Percentiles rank a stretch among this genome's conserved stretches.
Evolutionary conservation across 768 basidiomycete genomes (phyloP).

Genomic region (Tulasnella sp.): DNA sequence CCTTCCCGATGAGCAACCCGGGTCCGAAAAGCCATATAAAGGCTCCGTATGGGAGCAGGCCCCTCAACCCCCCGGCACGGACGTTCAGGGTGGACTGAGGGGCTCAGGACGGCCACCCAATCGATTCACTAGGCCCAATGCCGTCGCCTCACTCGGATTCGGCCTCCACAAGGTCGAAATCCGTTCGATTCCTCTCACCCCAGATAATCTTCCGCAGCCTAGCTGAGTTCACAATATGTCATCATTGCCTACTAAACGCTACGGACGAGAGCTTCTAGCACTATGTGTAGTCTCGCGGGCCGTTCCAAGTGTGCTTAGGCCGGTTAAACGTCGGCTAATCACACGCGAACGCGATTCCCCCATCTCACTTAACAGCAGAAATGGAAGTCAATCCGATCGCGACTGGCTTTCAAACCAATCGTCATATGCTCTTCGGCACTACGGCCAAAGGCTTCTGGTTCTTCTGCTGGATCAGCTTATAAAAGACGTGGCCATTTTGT

Average conservation of each 20-base stretch:
- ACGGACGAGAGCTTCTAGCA: background rate
- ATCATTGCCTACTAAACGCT: background rate
- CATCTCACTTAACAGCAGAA: background rate
- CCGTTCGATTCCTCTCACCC: background rate
- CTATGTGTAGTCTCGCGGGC: background rate
- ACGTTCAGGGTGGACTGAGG: no score
- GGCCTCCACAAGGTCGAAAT: no score
- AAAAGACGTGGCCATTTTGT: slow-evolving; percentile 5
- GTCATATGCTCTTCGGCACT: background rate
- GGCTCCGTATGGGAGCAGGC: background rate
- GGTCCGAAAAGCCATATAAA: background rate
- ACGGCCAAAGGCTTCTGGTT: background rate
- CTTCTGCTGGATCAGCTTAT: background rate
- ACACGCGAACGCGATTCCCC: background rate
- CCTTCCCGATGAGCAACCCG: background rate
- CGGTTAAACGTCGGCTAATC: background rate
- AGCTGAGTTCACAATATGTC: background rate
- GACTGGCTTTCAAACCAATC: background rate
- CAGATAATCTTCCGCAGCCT: background rate
- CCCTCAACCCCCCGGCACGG: no score
- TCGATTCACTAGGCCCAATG: no score
- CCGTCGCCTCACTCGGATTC: no score
- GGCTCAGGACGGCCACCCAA: no score
- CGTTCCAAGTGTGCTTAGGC: background rate
- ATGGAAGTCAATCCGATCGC: background rate